Base-by-base conservation (phyloP, 2,329 filamentous ascomycete genomes). In the Neofusicoccum umdonicola region DNA sequence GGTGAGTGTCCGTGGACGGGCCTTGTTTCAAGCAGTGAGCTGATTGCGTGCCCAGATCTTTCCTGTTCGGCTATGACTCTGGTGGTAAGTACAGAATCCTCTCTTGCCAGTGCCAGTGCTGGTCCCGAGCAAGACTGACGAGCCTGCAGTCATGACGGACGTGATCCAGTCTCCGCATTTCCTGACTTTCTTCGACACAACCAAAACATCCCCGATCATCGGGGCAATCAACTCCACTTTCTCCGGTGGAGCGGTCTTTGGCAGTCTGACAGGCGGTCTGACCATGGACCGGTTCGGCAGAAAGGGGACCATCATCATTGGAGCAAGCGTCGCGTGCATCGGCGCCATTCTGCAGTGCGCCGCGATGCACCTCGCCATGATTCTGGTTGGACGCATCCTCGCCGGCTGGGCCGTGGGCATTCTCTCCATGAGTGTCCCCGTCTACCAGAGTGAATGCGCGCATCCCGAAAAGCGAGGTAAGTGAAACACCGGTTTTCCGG, bases 181-280 rank as follows among this genome's bases (percentile, higher is more conserved):
- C 72, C 79, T 88, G 17, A 65, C 71, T 1, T 86, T 84, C 71
- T 89, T 89, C 75, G 77, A 86, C 44, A 84, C 84, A 4, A 73
- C 71, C 1, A 80, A 75, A 31, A 79, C 77, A 1, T 81, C 81
- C 69, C 77, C 83, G 4, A 83, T 87, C 58, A 79, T 88, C 64
- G 87, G 87, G 11, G 86, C 86, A 19, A 85, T 89, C 71, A 86
- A 87, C 70, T 86, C 85, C 65, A 88, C 87, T 27, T 89, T 88
- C 69, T 83, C 82, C 13, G 84, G 83, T 4, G 84, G 84, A n/a
- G 84, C 83, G 64, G 80, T 84, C 37, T 83, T 86, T 67, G 84
- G 84, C 4, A 79, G 83, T 34, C 76, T 86, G 74, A 64, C 48
- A 73, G 83, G 81, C 64, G 84, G 84, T 17, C 76, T 84, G 35